phyloP scores from a whole-genome alignment of 78 protist species.

The Protostelium mycophagum region DNA sequence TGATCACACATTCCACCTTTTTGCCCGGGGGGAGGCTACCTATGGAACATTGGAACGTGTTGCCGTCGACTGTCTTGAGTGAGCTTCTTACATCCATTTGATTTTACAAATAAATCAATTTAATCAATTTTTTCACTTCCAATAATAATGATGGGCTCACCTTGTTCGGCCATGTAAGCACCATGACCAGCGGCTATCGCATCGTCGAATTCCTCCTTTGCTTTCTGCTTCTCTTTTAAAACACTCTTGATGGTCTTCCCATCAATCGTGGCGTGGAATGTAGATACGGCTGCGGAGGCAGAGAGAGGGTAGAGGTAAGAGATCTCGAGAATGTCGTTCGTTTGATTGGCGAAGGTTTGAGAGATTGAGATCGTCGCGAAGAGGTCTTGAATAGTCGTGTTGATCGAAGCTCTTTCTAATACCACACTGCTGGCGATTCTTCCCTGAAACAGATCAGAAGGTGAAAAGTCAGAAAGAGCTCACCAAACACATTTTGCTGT shows the following conservation, averaged over 20 bases:
- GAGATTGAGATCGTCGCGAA: not conserved
- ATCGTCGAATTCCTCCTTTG: not conserved
- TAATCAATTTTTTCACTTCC: not conserved
- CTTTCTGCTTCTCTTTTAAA: not conserved
- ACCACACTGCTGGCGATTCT: no score
- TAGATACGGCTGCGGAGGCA: not conserved
- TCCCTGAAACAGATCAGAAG: no score
- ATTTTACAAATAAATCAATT: no score
- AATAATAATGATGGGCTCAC: no score
- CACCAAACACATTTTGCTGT: no score
- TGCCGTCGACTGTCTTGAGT: not conserved
- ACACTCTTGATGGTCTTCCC: not conserved
- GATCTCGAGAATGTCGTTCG: not conserved
- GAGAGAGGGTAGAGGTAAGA: not conserved
- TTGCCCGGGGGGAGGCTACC: not conserved
- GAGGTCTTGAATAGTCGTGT: not conserved
- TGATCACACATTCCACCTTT: not conserved
- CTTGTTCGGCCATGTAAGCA: not conserved
- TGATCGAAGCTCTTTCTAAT: no score
- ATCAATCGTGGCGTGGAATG: not conserved
- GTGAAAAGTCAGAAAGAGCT: no score
- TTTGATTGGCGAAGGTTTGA: not conserved
- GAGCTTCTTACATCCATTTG: not conserved
- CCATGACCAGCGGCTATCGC: not conserved
- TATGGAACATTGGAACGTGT: not conserved